A percentile compares a stretch with the other conserved stretches of the same genome.
These are phyloP conservation scores for Naganishia onofrii DNA, from an alignment of 768 basidiomycete genomes.

Conservation along the genomic window DNA sequence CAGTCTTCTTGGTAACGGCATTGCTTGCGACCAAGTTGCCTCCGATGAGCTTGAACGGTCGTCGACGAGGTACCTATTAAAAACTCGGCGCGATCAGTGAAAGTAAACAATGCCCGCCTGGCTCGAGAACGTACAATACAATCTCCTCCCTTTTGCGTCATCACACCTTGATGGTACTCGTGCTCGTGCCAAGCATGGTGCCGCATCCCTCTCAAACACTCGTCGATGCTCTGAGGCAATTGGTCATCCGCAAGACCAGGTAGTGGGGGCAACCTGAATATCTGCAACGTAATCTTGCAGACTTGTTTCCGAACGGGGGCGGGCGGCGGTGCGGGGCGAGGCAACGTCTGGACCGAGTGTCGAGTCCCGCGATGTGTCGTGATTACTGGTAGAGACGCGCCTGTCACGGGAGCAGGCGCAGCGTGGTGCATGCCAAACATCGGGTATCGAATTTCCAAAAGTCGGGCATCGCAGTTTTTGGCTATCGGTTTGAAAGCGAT, in stretches of 20 bases:
- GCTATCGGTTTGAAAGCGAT: constrained; percentile 86
- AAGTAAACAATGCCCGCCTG: not conserved
- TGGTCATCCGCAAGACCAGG: constrained; percentile 75
- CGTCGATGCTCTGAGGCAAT: constrained; percentile 87
- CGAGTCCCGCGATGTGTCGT: constrained; percentile 8
- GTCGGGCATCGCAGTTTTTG: constrained; percentile 72
- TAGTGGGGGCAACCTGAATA: constrained; percentile 84
- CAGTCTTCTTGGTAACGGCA: constrained; percentile 85
- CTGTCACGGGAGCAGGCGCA: not conserved
- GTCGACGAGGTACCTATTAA: constrained; percentile 66
- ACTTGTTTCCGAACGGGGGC: constrained; percentile 62
- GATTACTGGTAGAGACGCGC: not conserved
- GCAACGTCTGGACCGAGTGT: constrained; percentile 15
- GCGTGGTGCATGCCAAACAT: constrained; percentile 48
- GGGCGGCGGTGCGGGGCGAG: constrained; percentile 28
- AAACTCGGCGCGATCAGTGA: not conserved
- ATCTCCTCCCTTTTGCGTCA: constrained; percentile 92
- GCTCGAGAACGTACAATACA: constrained; percentile 64
- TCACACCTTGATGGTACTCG: constrained; percentile 84
- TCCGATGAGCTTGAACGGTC: constrained; percentile 64
- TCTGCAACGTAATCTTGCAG: constrained; percentile 82
- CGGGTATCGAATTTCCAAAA: constrained; percentile 65
- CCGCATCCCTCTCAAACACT: constrained; percentile 80
- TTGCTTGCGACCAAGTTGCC: constrained; percentile 70
- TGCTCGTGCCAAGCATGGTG: constrained; percentile 91